phyloP scores from a whole-genome alignment of 2,329 filamentous ascomycete species.

The Sarocladium brachiariae region DNA sequence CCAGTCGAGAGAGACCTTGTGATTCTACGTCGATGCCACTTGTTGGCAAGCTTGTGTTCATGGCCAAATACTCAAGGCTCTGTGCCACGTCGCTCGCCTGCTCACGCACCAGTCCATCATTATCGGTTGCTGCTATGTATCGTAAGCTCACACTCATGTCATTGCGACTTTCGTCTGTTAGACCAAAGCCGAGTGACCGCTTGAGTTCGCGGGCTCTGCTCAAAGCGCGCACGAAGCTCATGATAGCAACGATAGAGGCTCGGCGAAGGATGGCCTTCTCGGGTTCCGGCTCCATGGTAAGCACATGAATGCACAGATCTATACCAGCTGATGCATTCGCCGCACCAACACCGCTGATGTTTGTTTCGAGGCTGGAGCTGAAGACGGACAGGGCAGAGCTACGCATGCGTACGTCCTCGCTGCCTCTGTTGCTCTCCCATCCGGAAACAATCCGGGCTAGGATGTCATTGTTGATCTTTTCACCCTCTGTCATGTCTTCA shows the following conservation, averaged over 20 bases:
- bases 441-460: conserved; percentile 55
- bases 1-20: conserved; percentile 25
- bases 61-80: conserved; percentile 55
- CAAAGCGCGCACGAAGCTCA: conserved; percentile 55
- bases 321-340: conserved; percentile 47
- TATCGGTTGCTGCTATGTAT: conserved; percentile 60
- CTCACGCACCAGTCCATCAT: conserved; percentile 59
- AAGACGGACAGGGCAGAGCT: conserved; percentile 63
- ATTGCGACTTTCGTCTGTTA: conserved; percentile 47
- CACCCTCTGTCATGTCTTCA: conserved; percentile 37
- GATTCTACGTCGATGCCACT: conserved; percentile 16
- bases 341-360: conserved; percentile 48
- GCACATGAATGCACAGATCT: conserved; percentile 55
- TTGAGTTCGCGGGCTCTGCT: conserved; percentile 43
- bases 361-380: conserved; percentile 51
- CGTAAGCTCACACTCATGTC: conserved; percentile 56
- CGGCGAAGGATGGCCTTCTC: conserved; percentile 60
- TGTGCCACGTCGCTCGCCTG: conserved; percentile 63
- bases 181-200: conserved; percentile 43
- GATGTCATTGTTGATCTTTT: conserved; percentile 40
- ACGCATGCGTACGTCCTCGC: conserved; percentile 64
- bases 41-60: conserved; percentile 41
- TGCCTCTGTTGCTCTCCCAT: conserved; percentile 59
- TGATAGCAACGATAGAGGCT: conserved; percentile 56
- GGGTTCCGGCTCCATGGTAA: conserved; percentile 53